Evolutionary conservation across 1,139 yeast genomes (phyloP).

Genomic region (Saccharomyces hybrid): DNA sequence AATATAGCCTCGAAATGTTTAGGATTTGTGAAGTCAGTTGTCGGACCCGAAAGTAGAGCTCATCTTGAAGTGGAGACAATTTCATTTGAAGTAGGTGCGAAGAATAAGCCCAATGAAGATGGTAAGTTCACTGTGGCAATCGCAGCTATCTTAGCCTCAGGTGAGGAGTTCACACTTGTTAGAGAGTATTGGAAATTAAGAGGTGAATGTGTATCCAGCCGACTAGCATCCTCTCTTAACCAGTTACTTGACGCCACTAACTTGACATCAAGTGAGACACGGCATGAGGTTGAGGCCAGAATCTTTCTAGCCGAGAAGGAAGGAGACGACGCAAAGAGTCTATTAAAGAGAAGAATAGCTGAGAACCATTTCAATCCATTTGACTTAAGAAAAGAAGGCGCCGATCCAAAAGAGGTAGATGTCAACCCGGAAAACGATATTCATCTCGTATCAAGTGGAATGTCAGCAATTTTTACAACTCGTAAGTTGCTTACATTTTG

Average conservation of each 20-base stretch:
- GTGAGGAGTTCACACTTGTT: slow-evolving; percentile 48
- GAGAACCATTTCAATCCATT: slow-evolving; percentile 43
- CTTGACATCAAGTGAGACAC: slow-evolving; percentile 14
- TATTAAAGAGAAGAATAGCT: slow-evolving; percentile 71
- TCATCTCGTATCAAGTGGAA: slow-evolving; percentile 82
- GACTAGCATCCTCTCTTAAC: slow-evolving; percentile 45
- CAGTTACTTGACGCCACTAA: slow-evolving; percentile 4
- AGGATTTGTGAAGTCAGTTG: slow-evolving; percentile 51
- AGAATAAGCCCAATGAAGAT: slow-evolving; percentile 65
- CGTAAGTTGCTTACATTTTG: slow-evolving; percentile 52
- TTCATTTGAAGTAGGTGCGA: slow-evolving; percentile 62
- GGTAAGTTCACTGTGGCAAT: slow-evolving; percentile 35
- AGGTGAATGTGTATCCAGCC: slow-evolving; percentile 88
- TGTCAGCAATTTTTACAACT: slow-evolving; percentile 83
- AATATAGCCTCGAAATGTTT: slow-evolving; percentile 78
- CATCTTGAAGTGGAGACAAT: slow-evolving; percentile 35
- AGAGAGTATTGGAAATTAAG: slow-evolving; percentile 94
- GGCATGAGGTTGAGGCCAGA: slow-evolving; percentile 13
- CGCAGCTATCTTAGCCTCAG: slow-evolving; percentile 63
- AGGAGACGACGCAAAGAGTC: slow-evolving; percentile 68
- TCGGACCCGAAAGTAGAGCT: slow-evolving; percentile 33
- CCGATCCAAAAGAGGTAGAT: slow-evolving; percentile 11
- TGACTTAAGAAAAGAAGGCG: slow-evolving; percentile 4
- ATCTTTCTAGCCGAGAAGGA: slow-evolving; percentile 61
- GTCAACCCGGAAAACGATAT: slow-evolving; percentile 40